Evolutionary conservation across 108 stramenopile species (phyloP), one percentile per base, ranked within the genome.

Genomic region (Parietichytrium sp.): DNA sequence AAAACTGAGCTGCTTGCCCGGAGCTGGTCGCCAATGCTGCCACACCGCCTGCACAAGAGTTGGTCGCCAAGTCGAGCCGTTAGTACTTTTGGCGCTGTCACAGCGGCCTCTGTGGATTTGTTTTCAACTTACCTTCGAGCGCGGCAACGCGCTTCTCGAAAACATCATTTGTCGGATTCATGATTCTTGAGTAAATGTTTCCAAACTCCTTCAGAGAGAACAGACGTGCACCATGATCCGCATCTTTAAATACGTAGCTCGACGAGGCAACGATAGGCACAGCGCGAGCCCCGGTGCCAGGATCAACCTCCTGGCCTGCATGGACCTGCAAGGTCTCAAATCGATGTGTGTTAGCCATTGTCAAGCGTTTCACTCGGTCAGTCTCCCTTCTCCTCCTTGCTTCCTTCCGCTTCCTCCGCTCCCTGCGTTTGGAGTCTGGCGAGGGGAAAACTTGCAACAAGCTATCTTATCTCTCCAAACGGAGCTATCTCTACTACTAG

Each of bases 201-300:
- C 96, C 96, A 31, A 94, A 81, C 82, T 95, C 93, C 48, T 91
- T 81, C 80, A 96, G 82, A 29, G 84, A 87, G 84, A 96, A 96
- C 79, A 96, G 87, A 49, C 89, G 85, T 12, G 92, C 93, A 6
- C 91, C 95, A 83, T 94, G 93, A 52, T 93, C 93, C 12, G 93
- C 85, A 72, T 79, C 79, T 51, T 88, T 85, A 83, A 96, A 96
- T 29, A 83, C 80, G 84, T 84, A 96, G 16, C 92, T 87, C 7
- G 92, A 90, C 3, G 95, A 92, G 20, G 89, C 89, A 79, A 92
- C 90, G 4, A 96, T 29, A 0, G 95, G 94, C 49, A 91, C 87
- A 1, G 91, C 95, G 0, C 93, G 90, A 2, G 82, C 80, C 30
- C 80, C 25, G 20, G 16, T 30, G 13, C 20, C 29, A 15, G 29